A percentile compares a stretch with the other conserved stretches of the same genome.
phyloP scores from a whole-genome alignment of 1,284 basidiomycete genomes.

The Ceratobasidium sp. region DNA sequence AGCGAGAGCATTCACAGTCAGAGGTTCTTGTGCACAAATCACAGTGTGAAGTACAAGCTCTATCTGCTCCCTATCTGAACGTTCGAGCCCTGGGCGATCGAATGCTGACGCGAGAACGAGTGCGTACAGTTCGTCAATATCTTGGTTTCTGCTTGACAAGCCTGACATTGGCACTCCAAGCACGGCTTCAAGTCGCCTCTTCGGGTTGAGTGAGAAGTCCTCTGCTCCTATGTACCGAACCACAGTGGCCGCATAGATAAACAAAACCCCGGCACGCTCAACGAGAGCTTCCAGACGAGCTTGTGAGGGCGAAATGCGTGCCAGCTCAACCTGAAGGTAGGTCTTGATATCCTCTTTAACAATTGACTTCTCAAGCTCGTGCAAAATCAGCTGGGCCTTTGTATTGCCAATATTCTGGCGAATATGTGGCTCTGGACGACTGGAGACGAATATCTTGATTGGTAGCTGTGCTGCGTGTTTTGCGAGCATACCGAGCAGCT shows the following conservation, averaged over 20 bases:
- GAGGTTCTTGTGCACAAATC: neutral
- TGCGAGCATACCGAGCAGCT: too few species aligned
- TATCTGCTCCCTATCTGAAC: neutral
- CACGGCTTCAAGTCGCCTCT: neutral
- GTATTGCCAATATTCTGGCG: neutral
- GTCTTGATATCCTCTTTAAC: constrained; percentile 27
- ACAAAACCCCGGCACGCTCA: constrained; percentile 1
- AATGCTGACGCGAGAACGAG: neutral
- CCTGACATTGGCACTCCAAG: neutral
- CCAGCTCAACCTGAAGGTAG: constrained; percentile 10
- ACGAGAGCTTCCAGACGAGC: neutral
- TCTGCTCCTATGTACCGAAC: neutral
- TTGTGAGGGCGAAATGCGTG: neutral
- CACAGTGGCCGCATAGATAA: constrained; percentile 24
- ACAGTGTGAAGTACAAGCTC: neutral
- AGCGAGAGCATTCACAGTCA: neutral
- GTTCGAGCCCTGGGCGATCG: neutral
- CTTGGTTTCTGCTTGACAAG: neutral
- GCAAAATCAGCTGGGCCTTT: neutral
- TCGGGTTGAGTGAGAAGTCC: neutral
- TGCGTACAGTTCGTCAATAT: neutral
- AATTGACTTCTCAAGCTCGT: constrained; percentile 14
- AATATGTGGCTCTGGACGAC: neutral
- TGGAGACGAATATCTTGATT: neutral
- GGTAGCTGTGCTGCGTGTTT: neutral